Percentiles rank a stretch among this genome's conserved stretches.
Conservation (phyloP, 140 eudicot genomes). For the Senecio squalidus region DNA sequence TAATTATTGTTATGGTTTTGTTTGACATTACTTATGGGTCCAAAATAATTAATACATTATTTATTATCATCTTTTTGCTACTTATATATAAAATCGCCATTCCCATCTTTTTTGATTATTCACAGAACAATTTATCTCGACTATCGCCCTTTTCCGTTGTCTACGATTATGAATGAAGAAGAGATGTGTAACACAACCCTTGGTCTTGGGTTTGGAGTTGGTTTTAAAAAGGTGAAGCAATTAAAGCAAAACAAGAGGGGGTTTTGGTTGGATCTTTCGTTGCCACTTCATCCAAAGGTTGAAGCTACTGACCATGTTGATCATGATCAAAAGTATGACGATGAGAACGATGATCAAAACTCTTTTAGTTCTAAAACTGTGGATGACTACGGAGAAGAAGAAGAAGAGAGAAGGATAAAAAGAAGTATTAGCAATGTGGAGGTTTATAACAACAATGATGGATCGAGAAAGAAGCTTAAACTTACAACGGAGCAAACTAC, state of each 20-base stretch:
- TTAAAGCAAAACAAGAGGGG: slow-evolving; percentile 19
- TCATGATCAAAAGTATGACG: slow-evolving; percentile 13
- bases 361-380: slow-evolving; percentile 25
- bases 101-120: slow-evolving; percentile 18
- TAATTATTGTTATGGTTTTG: slow-evolving; percentile 29
- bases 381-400: slow-evolving; percentile 23
- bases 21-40: slow-evolving; percentile 25
- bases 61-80: slow-evolving; percentile 23
- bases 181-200: slow-evolving; percentile 39
- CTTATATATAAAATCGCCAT: slow-evolving; percentile 28
- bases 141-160: background rate
- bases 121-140: background rate
- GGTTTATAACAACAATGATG: slow-evolving; percentile 11
- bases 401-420: slow-evolving; percentile 15
- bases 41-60: slow-evolving; percentile 34
- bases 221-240: slow-evolving; percentile 19
- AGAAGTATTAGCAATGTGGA: slow-evolving; percentile 13
- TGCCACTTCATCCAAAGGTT: slow-evolving; percentile 29
- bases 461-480: slow-evolving; percentile 43
- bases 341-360: slow-evolving; percentile 27
- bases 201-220: slow-evolving; percentile 35
- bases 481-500: slow-evolving; percentile 44
- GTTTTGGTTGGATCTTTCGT: slow-evolving; percentile 37
- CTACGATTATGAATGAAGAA: slow-evolving; percentile 21
- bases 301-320: slow-evolving; percentile 21